Evolutionary conservation across 75 land plant species (phyloP).

Genomic region (Adiantum capillusveneris): DNA sequence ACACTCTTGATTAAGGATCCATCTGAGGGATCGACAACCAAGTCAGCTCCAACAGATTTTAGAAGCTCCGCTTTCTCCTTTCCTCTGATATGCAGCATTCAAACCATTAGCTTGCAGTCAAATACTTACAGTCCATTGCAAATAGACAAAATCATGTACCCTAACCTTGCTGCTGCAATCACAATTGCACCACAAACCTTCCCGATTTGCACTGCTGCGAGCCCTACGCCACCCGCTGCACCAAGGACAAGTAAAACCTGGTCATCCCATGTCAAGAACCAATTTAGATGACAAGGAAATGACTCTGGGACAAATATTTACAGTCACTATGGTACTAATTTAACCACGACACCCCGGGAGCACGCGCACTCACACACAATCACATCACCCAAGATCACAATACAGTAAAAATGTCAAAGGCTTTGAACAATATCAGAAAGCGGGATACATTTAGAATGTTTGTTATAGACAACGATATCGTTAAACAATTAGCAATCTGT

Average conservation of each 20-base stretch:
- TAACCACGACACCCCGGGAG: no score
- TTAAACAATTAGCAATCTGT: no score
- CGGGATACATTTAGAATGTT: no score
- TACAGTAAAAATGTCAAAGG: no score
- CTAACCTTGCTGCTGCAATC: constrained; percentile 90
- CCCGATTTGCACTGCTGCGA: constrained; percentile 95
- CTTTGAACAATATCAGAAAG: no score
- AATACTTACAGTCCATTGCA: no score
- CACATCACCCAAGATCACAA: no score
- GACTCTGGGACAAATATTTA: no score
- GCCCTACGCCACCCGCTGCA: constrained; percentile 96
- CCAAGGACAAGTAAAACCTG: constrained; percentile 96
- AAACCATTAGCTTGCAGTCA: neutral
- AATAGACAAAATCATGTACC: no score
- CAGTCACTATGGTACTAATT: no score
- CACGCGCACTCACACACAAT: no score
- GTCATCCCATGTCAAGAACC: constrained; percentile 1
- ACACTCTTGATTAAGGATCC: constrained; percentile 50
- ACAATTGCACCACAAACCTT: constrained; percentile 87
- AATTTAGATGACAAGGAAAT: neutral
- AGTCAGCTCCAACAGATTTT: constrained; percentile 72
- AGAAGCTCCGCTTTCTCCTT: constrained; percentile 57
- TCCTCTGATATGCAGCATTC: constrained; percentile 45
- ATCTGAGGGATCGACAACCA: constrained; percentile 56
- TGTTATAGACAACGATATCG: no score